These are phyloP conservation scores for Collybia sordida DNA, from an alignment of 768 basidiomycete genomes.

Conservation along the genomic window DNA sequence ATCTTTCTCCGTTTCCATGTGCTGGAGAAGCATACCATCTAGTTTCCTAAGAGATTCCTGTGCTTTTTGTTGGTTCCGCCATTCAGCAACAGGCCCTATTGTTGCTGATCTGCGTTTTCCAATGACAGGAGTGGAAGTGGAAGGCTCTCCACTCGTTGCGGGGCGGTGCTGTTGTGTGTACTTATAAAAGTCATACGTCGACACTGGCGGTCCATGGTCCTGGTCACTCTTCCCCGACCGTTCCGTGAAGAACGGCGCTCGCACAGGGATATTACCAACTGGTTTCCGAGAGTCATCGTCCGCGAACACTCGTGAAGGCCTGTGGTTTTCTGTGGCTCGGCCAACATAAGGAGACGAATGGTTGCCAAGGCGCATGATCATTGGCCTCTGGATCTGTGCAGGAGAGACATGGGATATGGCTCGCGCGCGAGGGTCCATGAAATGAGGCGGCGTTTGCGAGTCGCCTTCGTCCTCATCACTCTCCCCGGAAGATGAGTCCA, in stretches of 20 bases:
- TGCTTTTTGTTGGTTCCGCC: constrained; percentile 37
- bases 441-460: constrained; percentile 17
- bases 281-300: constrained; percentile 43
- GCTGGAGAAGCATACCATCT: constrained; percentile 79
- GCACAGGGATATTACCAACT: constrained; percentile 49
- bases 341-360: constrained; percentile 67
- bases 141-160: constrained; percentile 7
- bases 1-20: constrained; percentile 83
- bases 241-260: constrained; percentile 46
- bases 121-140: constrained; percentile 9
- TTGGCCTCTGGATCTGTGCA: constrained; percentile 30
- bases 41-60: constrained; percentile 64
- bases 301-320: constrained; percentile 28
- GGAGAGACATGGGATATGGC: constrained; percentile 31
- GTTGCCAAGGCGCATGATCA: constrained; percentile 66
- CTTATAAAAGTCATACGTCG: constrained; percentile 45
- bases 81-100: constrained; percentile 27
- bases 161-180: constrained; percentile 36
- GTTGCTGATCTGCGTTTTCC: constrained; percentile 26
- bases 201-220: constrained; percentile 32
- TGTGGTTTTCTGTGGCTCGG: constrained; percentile 32
- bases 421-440: constrained; percentile 33
- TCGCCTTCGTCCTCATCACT: constrained; percentile 30
- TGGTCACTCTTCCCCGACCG: constrained; percentile 39
- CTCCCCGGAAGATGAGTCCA: constrained; percentile 61